phyloP scores from a whole-genome alignment of 345 rosid genomes.

The Sonneratia caseolaris region DNA sequence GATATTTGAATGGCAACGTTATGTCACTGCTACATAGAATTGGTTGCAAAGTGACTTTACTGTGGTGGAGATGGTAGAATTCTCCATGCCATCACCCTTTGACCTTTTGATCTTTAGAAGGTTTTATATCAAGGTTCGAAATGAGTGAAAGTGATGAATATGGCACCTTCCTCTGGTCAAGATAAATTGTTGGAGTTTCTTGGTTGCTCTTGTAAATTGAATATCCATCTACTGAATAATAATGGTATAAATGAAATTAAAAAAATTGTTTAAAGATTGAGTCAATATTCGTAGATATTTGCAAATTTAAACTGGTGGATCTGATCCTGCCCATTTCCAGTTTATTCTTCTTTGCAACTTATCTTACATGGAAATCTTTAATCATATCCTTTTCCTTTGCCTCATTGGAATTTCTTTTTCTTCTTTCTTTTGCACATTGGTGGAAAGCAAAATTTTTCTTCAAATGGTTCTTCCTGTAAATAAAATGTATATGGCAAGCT shows the following conservation, averaged over 20 bases:
- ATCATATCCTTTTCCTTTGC: neutral
- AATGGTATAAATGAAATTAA: neutral
- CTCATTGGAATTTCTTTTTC: neutral
- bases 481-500: neutral
- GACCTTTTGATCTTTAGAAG: neutral
- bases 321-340: neutral
- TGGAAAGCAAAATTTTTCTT: neutral
- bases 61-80: neutral
- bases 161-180: neutral
- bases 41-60: neutral
- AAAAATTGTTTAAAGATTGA: neutral
- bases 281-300: neutral
- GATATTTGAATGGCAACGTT: neutral
- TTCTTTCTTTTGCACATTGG: neutral
- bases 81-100: neutral
- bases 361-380: neutral
- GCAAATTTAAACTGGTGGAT: neutral
- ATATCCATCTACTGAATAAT: neutral
- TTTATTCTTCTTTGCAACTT: neutral
- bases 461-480: neutral
- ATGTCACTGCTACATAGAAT: neutral
- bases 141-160: neutral
- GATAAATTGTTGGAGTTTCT: neutral
- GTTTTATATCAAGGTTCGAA: neutral
- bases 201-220: neutral